Percentiles rank a stretch among this genome's conserved stretches.
These are phyloP conservation scores for Sphaceloma murrayae DNA, from an alignment of 2,329 filamentous ascomycete species.

Conservation along the genomic window DNA sequence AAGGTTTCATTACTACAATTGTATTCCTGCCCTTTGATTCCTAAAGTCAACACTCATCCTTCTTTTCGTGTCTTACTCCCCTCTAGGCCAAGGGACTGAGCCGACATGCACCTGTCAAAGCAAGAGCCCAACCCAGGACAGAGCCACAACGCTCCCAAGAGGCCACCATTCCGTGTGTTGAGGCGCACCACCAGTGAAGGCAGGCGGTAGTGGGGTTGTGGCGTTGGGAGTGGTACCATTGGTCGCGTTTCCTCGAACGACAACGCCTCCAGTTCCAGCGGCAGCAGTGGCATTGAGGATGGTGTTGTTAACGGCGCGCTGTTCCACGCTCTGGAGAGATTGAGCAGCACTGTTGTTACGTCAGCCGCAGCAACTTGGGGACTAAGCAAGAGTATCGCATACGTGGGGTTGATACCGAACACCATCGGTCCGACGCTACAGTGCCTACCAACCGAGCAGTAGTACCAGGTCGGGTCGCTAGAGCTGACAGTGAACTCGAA, in stretches of 20 bases:
- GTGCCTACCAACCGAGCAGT: constrained; percentile 6
- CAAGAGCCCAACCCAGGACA: too few species aligned
- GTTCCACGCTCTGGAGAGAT: not conserved
- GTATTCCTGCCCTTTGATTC: too few species aligned
- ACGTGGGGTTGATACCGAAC: constrained; percentile 6
- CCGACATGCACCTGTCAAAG: too few species aligned
- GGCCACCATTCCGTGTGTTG: too few species aligned
- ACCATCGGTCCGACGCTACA: constrained; percentile 1
- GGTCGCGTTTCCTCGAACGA: not conserved
- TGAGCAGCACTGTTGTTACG: not conserved
- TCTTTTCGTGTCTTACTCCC: too few species aligned
- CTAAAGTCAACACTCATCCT: too few species aligned
- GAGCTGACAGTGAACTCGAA: constrained; percentile 8
- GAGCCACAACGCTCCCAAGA: too few species aligned
- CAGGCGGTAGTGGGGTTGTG: not conserved
- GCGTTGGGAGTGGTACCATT: not conserved
- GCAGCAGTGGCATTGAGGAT: not conserved
- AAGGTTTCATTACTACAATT: too few species aligned
- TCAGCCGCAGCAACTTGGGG: not conserved
- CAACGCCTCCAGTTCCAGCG: not conserved
- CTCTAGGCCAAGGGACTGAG: too few species aligned
- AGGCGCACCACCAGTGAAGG: not conserved
- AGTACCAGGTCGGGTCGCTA: not conserved
- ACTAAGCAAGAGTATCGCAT: too few species aligned
- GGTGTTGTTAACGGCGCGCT: not conserved